A percentile compares a stretch with the other conserved stretches of the same genome.
phyloP scores from a whole-genome alignment of 768 basidiomycete species.

The Dacryopinax spathularia region DNA sequence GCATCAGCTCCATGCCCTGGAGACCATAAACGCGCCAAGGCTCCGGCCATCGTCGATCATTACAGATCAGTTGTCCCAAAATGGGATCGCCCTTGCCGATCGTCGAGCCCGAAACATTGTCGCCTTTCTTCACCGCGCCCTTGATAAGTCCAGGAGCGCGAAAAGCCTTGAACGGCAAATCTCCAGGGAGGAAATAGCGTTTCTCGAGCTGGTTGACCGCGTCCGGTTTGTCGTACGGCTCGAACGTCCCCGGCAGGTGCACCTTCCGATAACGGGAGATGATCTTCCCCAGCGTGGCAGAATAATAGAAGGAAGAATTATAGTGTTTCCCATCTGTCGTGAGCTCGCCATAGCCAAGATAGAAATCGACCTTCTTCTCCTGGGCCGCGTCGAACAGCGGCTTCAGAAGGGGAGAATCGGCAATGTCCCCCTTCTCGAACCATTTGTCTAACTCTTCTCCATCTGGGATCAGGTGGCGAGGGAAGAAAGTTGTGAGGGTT shows the following conservation, averaged over 20 bases:
- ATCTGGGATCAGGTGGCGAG: conserved; percentile 20
- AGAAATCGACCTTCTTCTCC: conserved; percentile 20
- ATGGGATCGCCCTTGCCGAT: conserved; percentile 14
- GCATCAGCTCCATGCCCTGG: conserved; percentile 28
- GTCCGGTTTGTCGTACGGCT: conserved; percentile 21
- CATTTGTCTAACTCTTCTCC: conserved; percentile 17
- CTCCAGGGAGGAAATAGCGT: conserved; percentile 22
- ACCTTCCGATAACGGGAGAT: conserved; percentile 22
- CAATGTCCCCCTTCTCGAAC: conserved; percentile 20
- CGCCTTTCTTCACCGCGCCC: neutral
- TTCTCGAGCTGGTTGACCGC: conserved; percentile 25
- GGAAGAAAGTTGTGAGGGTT: conserved; percentile 23
- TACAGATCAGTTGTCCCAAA: conserved; percentile 22
- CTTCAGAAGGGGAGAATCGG: conserved; percentile 13
- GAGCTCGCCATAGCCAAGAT: conserved; percentile 23
- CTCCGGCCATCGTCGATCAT: conserved; percentile 23
- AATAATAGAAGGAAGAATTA: conserved; percentile 22
- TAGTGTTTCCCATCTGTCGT: conserved; percentile 16
- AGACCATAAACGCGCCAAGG: conserved; percentile 29
- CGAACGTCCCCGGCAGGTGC: conserved; percentile 19
- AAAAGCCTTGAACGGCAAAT: conserved; percentile 23
- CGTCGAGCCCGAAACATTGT: conserved; percentile 1
- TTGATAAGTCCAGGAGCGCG: conserved; percentile 15
- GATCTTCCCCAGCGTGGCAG: conserved; percentile 14
- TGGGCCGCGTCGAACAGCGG: conserved; percentile 18